These are phyloP conservation scores for Ophiostoma himal-ulmi DNA, from an alignment of 2,329 filamentous ascomycete genomes.

Conservation along the genomic window DNA sequence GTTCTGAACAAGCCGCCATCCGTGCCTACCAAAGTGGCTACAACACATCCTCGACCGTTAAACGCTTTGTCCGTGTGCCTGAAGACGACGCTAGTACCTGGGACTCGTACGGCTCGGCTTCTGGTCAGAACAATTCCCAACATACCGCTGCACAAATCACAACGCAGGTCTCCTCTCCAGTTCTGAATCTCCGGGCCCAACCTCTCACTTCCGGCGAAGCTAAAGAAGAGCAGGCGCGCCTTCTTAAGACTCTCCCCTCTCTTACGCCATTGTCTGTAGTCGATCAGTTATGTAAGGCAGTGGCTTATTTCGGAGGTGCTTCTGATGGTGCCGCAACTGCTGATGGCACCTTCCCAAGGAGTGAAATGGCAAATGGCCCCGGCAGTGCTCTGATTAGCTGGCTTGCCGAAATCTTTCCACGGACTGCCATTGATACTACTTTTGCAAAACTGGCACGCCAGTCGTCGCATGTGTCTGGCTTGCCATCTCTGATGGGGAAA, in stretches of 20 bases:
- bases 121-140: slow-evolving; percentile 1
- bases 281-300: slow-evolving; percentile 56
- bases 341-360: slow-evolving; percentile 49
- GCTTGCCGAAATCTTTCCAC: slow-evolving; percentile 59
- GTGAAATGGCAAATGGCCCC: slow-evolving; percentile 50
- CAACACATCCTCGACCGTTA: slow-evolving; percentile 40
- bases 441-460: slow-evolving; percentile 14
- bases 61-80: slow-evolving; percentile 35
- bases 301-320: slow-evolving; percentile 59
- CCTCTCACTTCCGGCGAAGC: slow-evolving; percentile 42
- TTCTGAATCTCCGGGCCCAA: neutral
- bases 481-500: neutral
- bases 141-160: slow-evolving; percentile 13
- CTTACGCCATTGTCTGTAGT: slow-evolving; percentile 53
- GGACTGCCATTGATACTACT: slow-evolving; percentile 26
- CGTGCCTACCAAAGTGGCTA: slow-evolving; percentile 51
- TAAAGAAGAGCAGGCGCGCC: slow-evolving; percentile 54
- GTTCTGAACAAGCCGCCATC: slow-evolving; percentile 53
- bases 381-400: slow-evolving; percentile 56
- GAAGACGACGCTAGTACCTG: slow-evolving; percentile 28
- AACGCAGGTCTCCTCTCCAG: slow-evolving; percentile 20
- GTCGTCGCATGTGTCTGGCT: neutral
- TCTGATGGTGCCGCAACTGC: slow-evolving; percentile 49
- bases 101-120: slow-evolving; percentile 19
- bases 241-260: slow-evolving; percentile 51